These are phyloP conservation scores for Axilococcus clingmanii DNA, from an alignment of 139 green algal species.

Conservation along the genomic window DNA sequence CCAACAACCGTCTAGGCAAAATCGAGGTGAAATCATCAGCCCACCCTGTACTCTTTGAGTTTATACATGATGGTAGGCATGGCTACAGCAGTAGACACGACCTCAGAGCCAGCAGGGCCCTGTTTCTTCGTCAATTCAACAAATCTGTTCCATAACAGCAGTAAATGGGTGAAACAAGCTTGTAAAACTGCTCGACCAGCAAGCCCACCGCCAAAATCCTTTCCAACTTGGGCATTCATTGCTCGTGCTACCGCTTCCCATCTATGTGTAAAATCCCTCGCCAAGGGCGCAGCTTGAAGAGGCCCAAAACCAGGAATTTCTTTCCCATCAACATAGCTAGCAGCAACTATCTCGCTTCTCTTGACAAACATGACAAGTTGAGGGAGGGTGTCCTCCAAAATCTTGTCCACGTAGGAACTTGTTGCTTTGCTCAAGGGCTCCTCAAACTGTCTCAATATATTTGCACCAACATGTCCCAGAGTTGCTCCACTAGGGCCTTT, in stretches of 20 bases:
- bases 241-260: conserved; percentile 72
- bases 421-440: conserved; percentile 56
- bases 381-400: conserved; percentile 35
- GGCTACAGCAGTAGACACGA: conserved; percentile 75
- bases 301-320: conserved; percentile 55
- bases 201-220: conserved; percentile 48
- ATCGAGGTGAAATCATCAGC: too few relatives aligned
- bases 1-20: too few relatives aligned
- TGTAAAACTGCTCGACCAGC: conserved; percentile 67
- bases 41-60: conserved; percentile 34
- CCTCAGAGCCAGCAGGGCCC: conserved; percentile 45
- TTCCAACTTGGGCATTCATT: conserved; percentile 65
- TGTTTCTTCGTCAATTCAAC: conserved; percentile 81
- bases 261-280: conserved; percentile 52
- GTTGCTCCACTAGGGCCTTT: too few relatives aligned
- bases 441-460: conserved; percentile 72
- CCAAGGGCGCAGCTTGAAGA: conserved; percentile 34
- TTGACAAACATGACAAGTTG: conserved; percentile 21
- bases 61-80: conserved; percentile 94
- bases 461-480: conserved; percentile 43
- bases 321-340: conserved; percentile 20
- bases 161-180: conserved; percentile 82
- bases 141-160: conserved; percentile 91
- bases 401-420: conserved; percentile 73
- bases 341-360: conserved; percentile 11